A percentile compares a stretch with the other conserved stretches of the same genome.
phyloP scores from a whole-genome alignment of 257 asterid genomes.

The Mentha longifolia region DNA sequence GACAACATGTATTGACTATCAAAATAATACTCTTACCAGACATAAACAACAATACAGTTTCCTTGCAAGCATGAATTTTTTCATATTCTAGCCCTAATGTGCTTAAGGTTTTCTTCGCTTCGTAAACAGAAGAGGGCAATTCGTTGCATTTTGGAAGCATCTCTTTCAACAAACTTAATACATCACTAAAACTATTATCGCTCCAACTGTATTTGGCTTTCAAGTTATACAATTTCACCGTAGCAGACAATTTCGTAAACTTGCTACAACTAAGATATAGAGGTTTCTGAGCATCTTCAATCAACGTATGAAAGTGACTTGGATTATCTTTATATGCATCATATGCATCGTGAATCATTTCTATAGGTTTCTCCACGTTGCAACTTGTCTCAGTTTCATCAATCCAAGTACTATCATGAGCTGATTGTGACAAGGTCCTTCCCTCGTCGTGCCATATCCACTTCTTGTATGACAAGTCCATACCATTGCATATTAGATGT shows the following conservation, averaged over 20 bases:
- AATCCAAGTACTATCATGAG: neutral
- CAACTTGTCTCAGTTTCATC: neutral
- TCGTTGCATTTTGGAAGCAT: too few species aligned
- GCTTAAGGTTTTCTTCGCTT: too few species aligned
- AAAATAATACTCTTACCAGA: neutral
- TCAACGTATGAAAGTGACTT: neutral
- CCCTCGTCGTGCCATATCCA: neutral
- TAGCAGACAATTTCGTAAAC: too few species aligned
- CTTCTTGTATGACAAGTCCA: neutral
- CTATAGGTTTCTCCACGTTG: neutral
- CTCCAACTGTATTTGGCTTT: too few species aligned
- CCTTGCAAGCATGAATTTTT: too few species aligned
- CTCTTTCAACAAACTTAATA: too few species aligned
- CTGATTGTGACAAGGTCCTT: neutral
- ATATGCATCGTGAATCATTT: neutral
- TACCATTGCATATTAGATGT: neutral
- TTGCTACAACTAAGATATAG: neutral
- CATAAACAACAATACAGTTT: neutral
- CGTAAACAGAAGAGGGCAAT: too few species aligned
- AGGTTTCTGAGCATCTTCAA: neutral
- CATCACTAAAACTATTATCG: too few species aligned
- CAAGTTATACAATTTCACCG: too few species aligned
- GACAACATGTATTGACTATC: neutral
- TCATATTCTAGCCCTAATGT: too few species aligned
- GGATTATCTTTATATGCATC: too few species aligned